A percentile compares a stretch with the other conserved stretches of the same genome.
Evolutionary conservation across 495 filamentous ascomycete genomes (phyloP).

Genomic region (Hyaloscypha bicolor): DNA sequence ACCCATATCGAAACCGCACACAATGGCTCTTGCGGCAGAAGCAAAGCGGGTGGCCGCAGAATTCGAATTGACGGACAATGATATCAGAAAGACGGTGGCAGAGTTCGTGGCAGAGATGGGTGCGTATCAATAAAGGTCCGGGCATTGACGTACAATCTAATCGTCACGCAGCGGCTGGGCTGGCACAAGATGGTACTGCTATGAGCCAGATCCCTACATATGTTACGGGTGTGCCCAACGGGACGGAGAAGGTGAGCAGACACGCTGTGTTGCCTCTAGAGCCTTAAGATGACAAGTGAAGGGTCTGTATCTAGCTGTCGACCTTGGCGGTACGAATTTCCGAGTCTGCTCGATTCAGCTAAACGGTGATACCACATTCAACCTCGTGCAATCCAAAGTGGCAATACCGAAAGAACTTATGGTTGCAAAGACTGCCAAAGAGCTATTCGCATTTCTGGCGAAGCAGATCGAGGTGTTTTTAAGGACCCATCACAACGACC

Average conservation of each 20-base stretch:
- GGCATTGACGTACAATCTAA: slow-evolving; percentile 12
- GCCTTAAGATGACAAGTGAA: slow-evolving; percentile 37
- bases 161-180: slow-evolving; percentile 65
- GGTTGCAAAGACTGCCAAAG: slow-evolving; percentile 81
- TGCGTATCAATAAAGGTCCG: slow-evolving; percentile 41
- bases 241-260: slow-evolving; percentile 81
- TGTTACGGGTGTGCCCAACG: slow-evolving; percentile 94
- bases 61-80: slow-evolving; percentile 82
- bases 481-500: slow-evolving; percentile 82
- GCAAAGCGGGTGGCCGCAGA: slow-evolving; percentile 77
- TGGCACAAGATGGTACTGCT: slow-evolving; percentile 73
- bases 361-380: slow-evolving; percentile 91
- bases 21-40: slow-evolving; percentile 67
- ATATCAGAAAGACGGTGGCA: slow-evolving; percentile 76
- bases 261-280: background rate
- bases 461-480: slow-evolving; percentile 90
- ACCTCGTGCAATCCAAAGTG: slow-evolving; percentile 87
- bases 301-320: slow-evolving; percentile 95
- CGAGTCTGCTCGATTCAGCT: slow-evolving; percentile 93
- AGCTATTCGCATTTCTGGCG: slow-evolving; percentile 91
- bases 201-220: slow-evolving; percentile 97
- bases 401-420: slow-evolving; percentile 88
- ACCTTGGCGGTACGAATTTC: slow-evolving; percentile 97
- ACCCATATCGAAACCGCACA: slow-evolving; percentile 47
- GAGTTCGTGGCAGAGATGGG: slow-evolving; percentile 87